phyloP scores from a whole-genome alignment of 2,329 filamentous ascomycete genomes.

The Zymoseptoria ardabiliae region DNA sequence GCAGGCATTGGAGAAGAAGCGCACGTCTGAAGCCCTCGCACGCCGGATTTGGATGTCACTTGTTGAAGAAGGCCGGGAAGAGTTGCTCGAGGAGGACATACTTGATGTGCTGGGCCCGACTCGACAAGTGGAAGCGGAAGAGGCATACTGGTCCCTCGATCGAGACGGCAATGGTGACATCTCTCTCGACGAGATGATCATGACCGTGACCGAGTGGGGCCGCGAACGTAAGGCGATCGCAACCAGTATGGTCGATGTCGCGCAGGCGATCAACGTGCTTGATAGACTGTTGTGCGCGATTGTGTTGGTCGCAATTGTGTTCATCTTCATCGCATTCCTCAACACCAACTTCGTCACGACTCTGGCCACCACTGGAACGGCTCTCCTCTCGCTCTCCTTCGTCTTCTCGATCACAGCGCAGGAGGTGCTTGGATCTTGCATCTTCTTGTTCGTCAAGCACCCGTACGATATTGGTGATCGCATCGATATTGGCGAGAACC shows the following conservation, averaged over 20 bases:
- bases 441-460: constrained; percentile 98
- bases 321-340: constrained; percentile 67
- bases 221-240: constrained; percentile 81
- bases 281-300: constrained; percentile 79
- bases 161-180: constrained; percentile 88
- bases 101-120: constrained; percentile 75
- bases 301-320: constrained; percentile 67
- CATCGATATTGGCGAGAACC: constrained; percentile 64
- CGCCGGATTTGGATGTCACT: constrained; percentile 97
- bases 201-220: constrained; percentile 76
- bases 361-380: constrained; percentile 81
- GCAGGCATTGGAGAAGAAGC: constrained; percentile 76
- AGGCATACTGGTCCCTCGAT: constrained; percentile 75
- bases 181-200: constrained; percentile 88
- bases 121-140: constrained; percentile 70
- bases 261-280: constrained; percentile 84
- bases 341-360: constrained; percentile 78
- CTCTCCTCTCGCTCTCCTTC: constrained; percentile 91
- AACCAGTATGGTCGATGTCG: constrained; percentile 94
- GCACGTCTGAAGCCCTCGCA: constrained; percentile 84
- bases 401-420: constrained; percentile 87
- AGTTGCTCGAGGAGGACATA: constrained; percentile 73
- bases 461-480: constrained; percentile 94
- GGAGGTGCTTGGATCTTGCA: constrained; percentile 95
- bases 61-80: constrained; percentile 79